A percentile compares a stretch with the other conserved stretches of the same genome.
These are phyloP conservation scores for Venustampulla echinocandica DNA, from an alignment of 495 filamentous ascomycete species.

Conservation along the genomic window DNA sequence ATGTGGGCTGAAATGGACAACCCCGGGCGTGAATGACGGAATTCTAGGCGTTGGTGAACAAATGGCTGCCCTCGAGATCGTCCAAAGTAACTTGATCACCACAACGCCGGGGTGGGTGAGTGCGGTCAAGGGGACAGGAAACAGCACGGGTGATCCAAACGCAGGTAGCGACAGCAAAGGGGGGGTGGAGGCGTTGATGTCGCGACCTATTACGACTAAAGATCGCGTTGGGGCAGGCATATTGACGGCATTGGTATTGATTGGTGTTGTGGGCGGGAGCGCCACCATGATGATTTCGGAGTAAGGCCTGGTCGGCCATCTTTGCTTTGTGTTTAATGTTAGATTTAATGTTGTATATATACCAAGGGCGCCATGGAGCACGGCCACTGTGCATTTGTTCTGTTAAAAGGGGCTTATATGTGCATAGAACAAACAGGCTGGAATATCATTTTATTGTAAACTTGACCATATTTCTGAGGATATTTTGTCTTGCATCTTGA, in stretches of 20 bases:
- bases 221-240: constrained; percentile 55
- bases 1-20: constrained; percentile 68
- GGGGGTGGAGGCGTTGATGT: neutral
- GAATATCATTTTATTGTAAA: too few relatives aligned
- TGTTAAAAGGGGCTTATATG: too few relatives aligned
- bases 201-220: constrained; percentile 31
- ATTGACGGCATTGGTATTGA: constrained; percentile 41
- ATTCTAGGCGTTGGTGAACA: constrained; percentile 54
- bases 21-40: constrained; percentile 46
- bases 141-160: constrained; percentile 61
- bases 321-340: neutral
- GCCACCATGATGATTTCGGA: constrained; percentile 9
- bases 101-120: constrained; percentile 23
- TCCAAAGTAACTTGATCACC: constrained; percentile 46
- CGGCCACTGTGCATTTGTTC: too few relatives aligned
- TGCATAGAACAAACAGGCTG: too few relatives aligned
- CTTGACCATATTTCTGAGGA: too few relatives aligned
- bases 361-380: neutral
- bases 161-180: constrained; percentile 42
- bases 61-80: constrained; percentile 59
- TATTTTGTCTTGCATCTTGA: too few relatives aligned
- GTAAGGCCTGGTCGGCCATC: neutral
- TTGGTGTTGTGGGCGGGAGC: constrained; percentile 25
- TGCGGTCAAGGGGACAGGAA: constrained; percentile 47
- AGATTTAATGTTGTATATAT: neutral